These are phyloP conservation scores for Triticum dicoccoides DNA, from an alignment of 176 grass and related monocot species.

Conservation along the genomic window DNA sequence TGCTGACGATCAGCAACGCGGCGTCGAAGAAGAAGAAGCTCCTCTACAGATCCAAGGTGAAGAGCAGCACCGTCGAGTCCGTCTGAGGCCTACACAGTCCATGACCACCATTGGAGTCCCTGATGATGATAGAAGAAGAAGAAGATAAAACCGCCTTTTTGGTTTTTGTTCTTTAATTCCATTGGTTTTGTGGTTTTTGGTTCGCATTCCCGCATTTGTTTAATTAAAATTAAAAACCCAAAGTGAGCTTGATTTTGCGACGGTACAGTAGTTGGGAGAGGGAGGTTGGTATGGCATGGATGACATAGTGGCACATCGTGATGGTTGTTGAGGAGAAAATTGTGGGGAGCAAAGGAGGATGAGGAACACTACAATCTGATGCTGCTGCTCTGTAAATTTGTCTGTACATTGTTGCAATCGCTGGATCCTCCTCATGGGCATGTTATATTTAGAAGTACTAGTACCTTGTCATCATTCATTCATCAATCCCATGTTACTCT, in stretches of 20 bases:
- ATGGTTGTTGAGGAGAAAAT: constrained; percentile 29
- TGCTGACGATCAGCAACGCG: constrained; percentile 64
- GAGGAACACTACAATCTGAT: not conserved
- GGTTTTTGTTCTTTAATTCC: constrained; percentile 56
- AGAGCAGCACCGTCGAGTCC: constrained; percentile 62
- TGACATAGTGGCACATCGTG: constrained; percentile 37
- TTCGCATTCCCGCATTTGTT: constrained; percentile 62
- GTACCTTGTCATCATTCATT: constrained; percentile 28
- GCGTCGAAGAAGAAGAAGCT: constrained; percentile 98
- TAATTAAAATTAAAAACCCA: constrained; percentile 26
- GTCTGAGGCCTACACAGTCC: not conserved
- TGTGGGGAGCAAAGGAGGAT: not conserved
- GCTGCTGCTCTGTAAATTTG: constrained; percentile 66
- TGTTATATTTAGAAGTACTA: constrained; percentile 37
- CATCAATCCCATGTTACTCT: constrained; percentile 39
- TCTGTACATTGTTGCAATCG: constrained; percentile 74
- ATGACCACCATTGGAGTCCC: not conserved
- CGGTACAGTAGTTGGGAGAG: constrained; percentile 33
- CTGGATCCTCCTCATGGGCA: constrained; percentile 40
- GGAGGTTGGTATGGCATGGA: not conserved
- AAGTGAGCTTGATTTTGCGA: constrained; percentile 63
- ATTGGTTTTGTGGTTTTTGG: constrained; percentile 56
- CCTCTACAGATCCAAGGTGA: constrained; percentile 84
- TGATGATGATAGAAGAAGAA: constrained; percentile 30
- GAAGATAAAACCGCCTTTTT: constrained; percentile 17